Evolutionary conservation across 768 basidiomycete species (phyloP).

Genomic region (Baorangia bicolor): DNA sequence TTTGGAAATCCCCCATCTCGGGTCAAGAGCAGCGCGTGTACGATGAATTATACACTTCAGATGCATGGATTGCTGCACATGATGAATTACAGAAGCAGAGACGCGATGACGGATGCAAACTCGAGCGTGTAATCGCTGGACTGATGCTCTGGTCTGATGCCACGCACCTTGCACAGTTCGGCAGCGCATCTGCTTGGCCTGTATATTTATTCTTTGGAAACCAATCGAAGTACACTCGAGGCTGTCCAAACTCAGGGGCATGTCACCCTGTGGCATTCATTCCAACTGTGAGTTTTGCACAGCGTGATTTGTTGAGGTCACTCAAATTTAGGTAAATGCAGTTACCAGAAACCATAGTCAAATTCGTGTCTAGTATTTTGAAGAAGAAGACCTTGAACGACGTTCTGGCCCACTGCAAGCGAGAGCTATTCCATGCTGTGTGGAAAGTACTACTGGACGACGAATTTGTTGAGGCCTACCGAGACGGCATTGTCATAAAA

Average conservation of each 20-base stretch:
- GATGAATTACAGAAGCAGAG: constrained; percentile 21
- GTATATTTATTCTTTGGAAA: neutral
- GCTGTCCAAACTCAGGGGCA: neutral
- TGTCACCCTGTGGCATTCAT: neutral
- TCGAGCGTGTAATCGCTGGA: neutral
- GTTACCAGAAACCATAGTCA: neutral
- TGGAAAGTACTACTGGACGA: too few species aligned
- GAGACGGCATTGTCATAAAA: constrained; percentile 21
- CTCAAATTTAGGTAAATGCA: neutral
- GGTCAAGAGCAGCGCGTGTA: constrained; percentile 14
- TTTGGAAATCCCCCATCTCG: constrained; percentile 14
- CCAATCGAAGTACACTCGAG: neutral
- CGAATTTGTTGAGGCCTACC: too few species aligned
- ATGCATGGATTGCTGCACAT: constrained; percentile 22
- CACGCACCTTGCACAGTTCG: neutral
- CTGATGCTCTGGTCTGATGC: neutral
- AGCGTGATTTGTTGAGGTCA: neutral
- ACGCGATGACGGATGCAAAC: constrained; percentile 11
- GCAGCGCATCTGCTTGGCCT: neutral
- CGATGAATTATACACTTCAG: constrained; percentile 27
- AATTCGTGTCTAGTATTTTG: neutral
- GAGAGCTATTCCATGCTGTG: neutral
- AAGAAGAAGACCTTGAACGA: neutral
- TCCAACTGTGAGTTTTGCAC: neutral
- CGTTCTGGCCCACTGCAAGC: neutral